A percentile compares a stretch with the other conserved stretches of the same genome.
phyloP scores from a whole-genome alignment of 75 land plant genomes.

The Picea sitchensis region DNA sequence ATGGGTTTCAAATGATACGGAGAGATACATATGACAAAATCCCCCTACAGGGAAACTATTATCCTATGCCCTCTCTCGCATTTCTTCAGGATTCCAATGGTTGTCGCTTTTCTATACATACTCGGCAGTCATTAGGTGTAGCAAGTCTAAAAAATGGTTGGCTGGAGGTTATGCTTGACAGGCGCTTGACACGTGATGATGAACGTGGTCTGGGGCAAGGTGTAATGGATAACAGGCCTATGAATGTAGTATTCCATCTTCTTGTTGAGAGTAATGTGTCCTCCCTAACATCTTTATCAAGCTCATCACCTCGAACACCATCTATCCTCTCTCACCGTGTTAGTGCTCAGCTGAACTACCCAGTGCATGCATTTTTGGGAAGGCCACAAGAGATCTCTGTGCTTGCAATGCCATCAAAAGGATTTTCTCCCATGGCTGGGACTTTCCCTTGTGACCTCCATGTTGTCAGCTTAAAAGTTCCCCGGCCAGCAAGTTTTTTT shows the following conservation, averaged over 20 bases:
- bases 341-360: conserved; percentile 82
- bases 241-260: conserved; percentile 81
- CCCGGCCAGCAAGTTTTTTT: conserved; percentile 41
- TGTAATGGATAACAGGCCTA: conserved; percentile 87
- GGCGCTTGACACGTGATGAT: conserved; percentile 83
- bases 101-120: conserved; percentile 78
- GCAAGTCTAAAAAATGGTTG: conserved; percentile 85
- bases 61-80: conserved; percentile 98
- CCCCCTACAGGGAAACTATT: conserved; percentile 99
- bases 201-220: conserved; percentile 97
- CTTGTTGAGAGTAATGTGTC: conserved; percentile 73
- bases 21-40: conserved; percentile 96
- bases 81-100: conserved; percentile 84
- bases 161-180: conserved; percentile 94
- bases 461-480: conserved; percentile 75
- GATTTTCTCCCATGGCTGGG: conserved; percentile 50
- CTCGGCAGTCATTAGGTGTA: conserved; percentile 87
- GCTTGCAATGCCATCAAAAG: conserved; percentile 21
- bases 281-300: conserved; percentile 13
- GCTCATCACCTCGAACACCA: conserved; percentile 41
- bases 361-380: conserved; percentile 75
- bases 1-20: conserved; percentile 94
- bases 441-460: conserved; percentile 94
- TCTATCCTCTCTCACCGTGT: conserved; percentile 85
- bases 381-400: conserved; percentile 32